Evolutionary conservation across 1,139 yeast genomes (phyloP).

Genomic region (Debaryomyces fabryi): DNA sequence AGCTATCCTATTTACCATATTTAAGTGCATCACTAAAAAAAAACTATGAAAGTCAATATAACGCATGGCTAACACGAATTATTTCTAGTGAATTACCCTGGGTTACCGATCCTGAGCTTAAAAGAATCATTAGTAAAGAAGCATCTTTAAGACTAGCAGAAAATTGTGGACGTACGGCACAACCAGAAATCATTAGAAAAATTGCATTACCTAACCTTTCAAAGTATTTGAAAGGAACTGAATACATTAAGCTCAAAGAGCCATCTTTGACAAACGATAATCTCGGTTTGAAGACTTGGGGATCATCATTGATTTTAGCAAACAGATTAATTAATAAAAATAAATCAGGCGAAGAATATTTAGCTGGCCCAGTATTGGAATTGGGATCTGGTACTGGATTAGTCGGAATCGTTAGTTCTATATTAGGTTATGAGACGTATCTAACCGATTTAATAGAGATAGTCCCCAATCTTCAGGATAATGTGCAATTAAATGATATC

Average conservation of each 20-base stretch:
- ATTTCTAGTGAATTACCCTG: slow-evolving; percentile 60
- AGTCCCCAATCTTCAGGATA: slow-evolving; percentile 62
- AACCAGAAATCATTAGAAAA: slow-evolving; percentile 66
- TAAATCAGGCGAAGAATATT: slow-evolving; percentile 15
- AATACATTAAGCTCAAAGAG: slow-evolving; percentile 58
- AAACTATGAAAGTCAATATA: slow-evolving; percentile 29
- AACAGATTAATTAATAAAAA: slow-evolving; percentile 43
- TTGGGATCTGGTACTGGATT: slow-evolving; percentile 95
- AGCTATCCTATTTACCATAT: slow-evolving; percentile 31
- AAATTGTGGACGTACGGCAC: slow-evolving; percentile 85
- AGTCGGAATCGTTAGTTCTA: slow-evolving; percentile 69
- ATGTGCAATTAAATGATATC: slow-evolving; percentile 55
- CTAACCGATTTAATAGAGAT: slow-evolving; percentile 84
- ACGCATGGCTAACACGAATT: slow-evolving; percentile 66
- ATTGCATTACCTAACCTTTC: slow-evolving; percentile 38
- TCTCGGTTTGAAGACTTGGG: slow-evolving; percentile 95
- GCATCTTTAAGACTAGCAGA: slow-evolving; percentile 75
- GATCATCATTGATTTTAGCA: slow-evolving; percentile 76
- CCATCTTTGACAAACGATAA: slow-evolving; percentile 88
- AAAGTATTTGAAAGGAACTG: slow-evolving; percentile 13
- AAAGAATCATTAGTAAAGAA: slow-evolving; percentile 49
- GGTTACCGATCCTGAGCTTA: slow-evolving; percentile 37
- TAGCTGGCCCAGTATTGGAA: slow-evolving; percentile 61
- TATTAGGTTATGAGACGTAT: slow-evolving; percentile 51
- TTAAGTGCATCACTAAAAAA: slow-evolving; percentile 28